These are phyloP conservation scores for Nemania sp. DNA, from an alignment of 2,329 filamentous ascomycete species.

Conservation along the genomic window DNA sequence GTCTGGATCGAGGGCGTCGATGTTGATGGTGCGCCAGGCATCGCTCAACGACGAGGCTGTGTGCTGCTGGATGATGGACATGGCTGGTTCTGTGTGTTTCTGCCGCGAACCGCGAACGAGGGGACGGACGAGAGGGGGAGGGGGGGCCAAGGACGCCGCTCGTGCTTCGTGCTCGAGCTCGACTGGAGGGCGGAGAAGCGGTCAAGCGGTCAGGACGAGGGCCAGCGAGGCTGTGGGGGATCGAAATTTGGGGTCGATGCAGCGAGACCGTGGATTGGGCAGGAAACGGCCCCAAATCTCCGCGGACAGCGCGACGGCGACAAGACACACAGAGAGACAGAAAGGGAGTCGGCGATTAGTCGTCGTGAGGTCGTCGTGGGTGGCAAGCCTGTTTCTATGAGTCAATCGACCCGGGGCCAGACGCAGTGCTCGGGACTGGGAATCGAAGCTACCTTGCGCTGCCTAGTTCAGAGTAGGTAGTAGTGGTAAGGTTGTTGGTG, in stretches of 20 bases:
- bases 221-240: slow-evolving; percentile 12
- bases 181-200: too few species aligned
- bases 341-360: background rate
- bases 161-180: too few species aligned
- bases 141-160: background rate
- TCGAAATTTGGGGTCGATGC: slow-evolving; percentile 18
- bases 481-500: slow-evolving; percentile 7
- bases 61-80: slow-evolving; percentile 71
- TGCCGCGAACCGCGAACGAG: background rate
- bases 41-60: slow-evolving; percentile 62
- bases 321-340: too few species aligned
- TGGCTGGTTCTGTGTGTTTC: slow-evolving; percentile 38
- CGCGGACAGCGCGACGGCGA: too few species aligned
- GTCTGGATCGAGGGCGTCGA: slow-evolving; percentile 88
- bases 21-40: slow-evolving; percentile 86
- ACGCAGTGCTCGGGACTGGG: background rate
- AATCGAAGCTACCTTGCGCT: slow-evolving; percentile 13
- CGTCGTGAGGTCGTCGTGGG: background rate
- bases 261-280: slow-evolving; percentile 6
- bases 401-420: background rate
- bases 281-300: slow-evolving; percentile 6
- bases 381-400: background rate
- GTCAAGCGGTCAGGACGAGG: background rate
- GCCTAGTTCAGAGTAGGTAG: background rate
- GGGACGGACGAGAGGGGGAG: background rate